Conservation (phyloP, 1,139 yeast genomes). For the Zygosaccharomyces sapae region DNA sequence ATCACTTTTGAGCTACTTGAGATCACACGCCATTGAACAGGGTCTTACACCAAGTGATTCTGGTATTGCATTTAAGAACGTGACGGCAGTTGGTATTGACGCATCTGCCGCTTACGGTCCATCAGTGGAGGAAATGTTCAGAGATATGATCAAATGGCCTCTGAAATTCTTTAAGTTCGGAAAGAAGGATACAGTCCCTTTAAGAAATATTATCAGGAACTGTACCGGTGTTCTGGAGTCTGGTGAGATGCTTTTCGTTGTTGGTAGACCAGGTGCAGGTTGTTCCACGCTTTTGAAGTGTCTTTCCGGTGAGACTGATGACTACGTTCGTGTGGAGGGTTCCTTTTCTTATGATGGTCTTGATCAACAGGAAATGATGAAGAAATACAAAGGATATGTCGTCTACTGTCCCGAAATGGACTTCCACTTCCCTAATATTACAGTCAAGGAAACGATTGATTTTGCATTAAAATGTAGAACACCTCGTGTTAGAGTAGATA, state of each 20-base stretch:
- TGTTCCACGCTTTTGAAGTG: slow-evolving; percentile 56
- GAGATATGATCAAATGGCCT: slow-evolving; percentile 37
- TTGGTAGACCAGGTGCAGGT: slow-evolving; percentile 68
- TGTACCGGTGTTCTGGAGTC: slow-evolving; percentile 48
- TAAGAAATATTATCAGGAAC: slow-evolving; percentile 45
- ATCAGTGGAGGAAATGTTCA: slow-evolving; percentile 43
- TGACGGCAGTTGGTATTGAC: slow-evolving; percentile 50
- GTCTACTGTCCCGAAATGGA: slow-evolving; percentile 61
- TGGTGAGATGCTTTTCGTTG: slow-evolving; percentile 58
- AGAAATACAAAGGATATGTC: slow-evolving; percentile 47
- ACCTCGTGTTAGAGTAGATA: slow-evolving; percentile 50
- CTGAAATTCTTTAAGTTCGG: slow-evolving; percentile 13
- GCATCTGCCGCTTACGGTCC: slow-evolving; percentile 51
- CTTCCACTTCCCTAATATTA: slow-evolving; percentile 58
- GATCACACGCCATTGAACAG: slow-evolving; percentile 38
- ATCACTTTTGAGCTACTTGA: slow-evolving; percentile 40
- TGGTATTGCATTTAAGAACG: slow-evolving; percentile 45
- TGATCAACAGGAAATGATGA: slow-evolving; percentile 46
- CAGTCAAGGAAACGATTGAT: slow-evolving; percentile 58
- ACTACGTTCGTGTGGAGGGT: slow-evolving; percentile 42
- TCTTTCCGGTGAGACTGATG: slow-evolving; percentile 49
- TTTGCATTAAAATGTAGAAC: slow-evolving; percentile 59
- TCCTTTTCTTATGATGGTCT: slow-evolving; percentile 53
- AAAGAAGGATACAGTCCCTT: too few species aligned
- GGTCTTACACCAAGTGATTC: slow-evolving; percentile 47